phyloP scores from a whole-genome alignment of 1,284 basidiomycete species.

The Trametes versicolor region DNA sequence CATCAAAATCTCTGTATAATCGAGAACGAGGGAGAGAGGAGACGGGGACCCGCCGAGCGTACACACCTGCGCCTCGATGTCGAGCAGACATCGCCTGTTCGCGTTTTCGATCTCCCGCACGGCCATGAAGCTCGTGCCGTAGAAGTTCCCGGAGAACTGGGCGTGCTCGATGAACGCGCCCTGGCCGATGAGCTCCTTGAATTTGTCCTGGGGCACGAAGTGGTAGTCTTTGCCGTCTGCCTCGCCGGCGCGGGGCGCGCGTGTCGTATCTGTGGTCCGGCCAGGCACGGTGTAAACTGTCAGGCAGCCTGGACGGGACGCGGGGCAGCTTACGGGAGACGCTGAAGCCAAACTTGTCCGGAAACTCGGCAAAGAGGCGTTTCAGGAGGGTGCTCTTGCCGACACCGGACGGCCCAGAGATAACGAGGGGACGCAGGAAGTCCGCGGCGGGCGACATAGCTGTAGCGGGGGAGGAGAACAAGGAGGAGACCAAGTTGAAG shows the following conservation, averaged over 20 bases:
- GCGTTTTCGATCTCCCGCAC: slow-evolving; percentile 64
- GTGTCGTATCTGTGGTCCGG: slow-evolving; percentile 84
- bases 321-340: slow-evolving; percentile 82
- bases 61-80: slow-evolving; percentile 94
- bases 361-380: slow-evolving; percentile 85
- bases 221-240: slow-evolving; percentile 84
- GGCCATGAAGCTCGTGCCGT: slow-evolving; percentile 89
- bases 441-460: slow-evolving; percentile 44
- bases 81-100: slow-evolving; percentile 88
- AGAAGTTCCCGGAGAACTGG: slow-evolving; percentile 91
- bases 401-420: slow-evolving; percentile 90
- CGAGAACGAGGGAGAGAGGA: slow-evolving; percentile 17
- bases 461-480: slow-evolving; percentile 18
- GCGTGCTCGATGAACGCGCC: slow-evolving; percentile 83
- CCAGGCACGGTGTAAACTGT: slow-evolving; percentile 27
- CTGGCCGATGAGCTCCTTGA: slow-evolving; percentile 69
- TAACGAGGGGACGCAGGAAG: slow-evolving; percentile 70
- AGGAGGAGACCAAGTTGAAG: slow-evolving; percentile 22
- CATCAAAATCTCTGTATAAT: too few relatives aligned
- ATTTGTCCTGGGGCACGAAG: slow-evolving; percentile 69
- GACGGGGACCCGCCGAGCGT: slow-evolving; percentile 4
- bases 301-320: slow-evolving; percentile 13
- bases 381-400: slow-evolving; percentile 95
- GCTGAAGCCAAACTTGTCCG: slow-evolving; percentile 91
- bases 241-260: slow-evolving; percentile 87